These are phyloP conservation scores for Penicillium verhagenii DNA, from an alignment of 495 filamentous ascomycete genomes.

Conservation along the genomic window DNA sequence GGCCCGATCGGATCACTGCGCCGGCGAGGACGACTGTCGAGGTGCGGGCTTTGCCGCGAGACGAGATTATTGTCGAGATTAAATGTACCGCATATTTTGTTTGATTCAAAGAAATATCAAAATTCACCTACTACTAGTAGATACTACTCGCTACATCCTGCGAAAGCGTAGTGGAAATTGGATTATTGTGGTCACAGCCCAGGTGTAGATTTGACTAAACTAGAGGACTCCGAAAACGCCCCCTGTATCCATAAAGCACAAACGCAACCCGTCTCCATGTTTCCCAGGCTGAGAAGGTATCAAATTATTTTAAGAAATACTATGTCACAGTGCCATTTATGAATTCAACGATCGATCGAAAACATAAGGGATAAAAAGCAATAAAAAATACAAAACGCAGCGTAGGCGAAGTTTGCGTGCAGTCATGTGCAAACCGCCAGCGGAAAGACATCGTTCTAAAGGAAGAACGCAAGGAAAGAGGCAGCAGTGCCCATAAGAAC, in stretches of 20 bases:
- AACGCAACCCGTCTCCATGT: background rate
- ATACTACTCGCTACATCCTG: no score
- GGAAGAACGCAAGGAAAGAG: conserved; percentile 17
- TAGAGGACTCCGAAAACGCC: background rate
- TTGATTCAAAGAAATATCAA: no score
- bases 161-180: no score
- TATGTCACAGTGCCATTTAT: background rate
- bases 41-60: conserved; percentile 34
- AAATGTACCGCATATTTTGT: conserved; percentile 28
- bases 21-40: conserved; percentile 35
- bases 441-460: conserved; percentile 9
- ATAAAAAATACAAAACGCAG: background rate
- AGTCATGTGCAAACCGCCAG: background rate
- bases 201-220: background rate
- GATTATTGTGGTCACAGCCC: no score
- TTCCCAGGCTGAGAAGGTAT: background rate
- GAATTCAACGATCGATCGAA: no score
- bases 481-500: conserved; percentile 19
- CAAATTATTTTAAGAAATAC: background rate
- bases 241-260: background rate
- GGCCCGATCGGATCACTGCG: conserved; percentile 28
- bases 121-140: no score
- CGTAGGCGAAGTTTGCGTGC: background rate
- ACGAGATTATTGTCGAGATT: conserved; percentile 35
- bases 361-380: background rate